These are phyloP conservation scores for Magnaporthiopsis incrustans DNA, from an alignment of 2,329 filamentous ascomycete species.

Conservation along the genomic window DNA sequence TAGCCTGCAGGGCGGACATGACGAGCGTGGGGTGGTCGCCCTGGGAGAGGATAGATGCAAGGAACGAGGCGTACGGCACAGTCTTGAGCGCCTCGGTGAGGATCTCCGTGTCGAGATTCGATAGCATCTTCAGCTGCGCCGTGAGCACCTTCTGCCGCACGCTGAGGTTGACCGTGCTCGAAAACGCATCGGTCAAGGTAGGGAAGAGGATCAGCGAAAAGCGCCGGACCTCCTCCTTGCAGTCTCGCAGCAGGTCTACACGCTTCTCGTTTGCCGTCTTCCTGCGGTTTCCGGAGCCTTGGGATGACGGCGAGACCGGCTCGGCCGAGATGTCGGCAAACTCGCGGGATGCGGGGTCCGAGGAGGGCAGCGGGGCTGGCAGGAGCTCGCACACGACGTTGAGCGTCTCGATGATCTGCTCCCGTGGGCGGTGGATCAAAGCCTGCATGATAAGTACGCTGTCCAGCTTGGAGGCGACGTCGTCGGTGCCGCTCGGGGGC, in stretches of 20 bases:
- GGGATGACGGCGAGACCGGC: constrained; percentile 6
- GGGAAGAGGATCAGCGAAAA: constrained; percentile 92
- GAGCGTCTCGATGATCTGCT: constrained; percentile 93
- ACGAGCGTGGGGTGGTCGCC: constrained; percentile 87
- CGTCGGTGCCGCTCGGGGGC: constrained; percentile 69
- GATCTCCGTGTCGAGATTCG: constrained; percentile 79
- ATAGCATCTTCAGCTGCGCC: constrained; percentile 97
- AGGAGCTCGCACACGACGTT: constrained; percentile 96
- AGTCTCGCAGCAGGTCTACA: constrained; percentile 71
- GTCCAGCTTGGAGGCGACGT: constrained; percentile 80
- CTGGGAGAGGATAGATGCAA: constrained; percentile 91
- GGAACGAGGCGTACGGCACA: constrained; percentile 90
- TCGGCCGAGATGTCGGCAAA: constrained; percentile 29
- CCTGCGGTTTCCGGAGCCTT: constrained; percentile 11
- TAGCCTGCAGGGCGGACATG: constrained; percentile 78
- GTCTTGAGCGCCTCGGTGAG: constrained; percentile 77
- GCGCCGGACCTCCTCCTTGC: constrained; percentile 77
- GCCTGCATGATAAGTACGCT: constrained; percentile 99
- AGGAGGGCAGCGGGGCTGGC: constrained; percentile 58
- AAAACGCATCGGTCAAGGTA: constrained; percentile 92
- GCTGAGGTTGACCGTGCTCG: constrained; percentile 90
- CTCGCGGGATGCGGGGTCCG: constrained; percentile 33
- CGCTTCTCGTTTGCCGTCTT: constrained; percentile 64
- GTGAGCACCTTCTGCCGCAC: constrained; percentile 92
- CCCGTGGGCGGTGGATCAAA: constrained; percentile 86